Base-by-base conservation (phyloP, 345 rosid species). In the Moringa oleifera region DNA sequence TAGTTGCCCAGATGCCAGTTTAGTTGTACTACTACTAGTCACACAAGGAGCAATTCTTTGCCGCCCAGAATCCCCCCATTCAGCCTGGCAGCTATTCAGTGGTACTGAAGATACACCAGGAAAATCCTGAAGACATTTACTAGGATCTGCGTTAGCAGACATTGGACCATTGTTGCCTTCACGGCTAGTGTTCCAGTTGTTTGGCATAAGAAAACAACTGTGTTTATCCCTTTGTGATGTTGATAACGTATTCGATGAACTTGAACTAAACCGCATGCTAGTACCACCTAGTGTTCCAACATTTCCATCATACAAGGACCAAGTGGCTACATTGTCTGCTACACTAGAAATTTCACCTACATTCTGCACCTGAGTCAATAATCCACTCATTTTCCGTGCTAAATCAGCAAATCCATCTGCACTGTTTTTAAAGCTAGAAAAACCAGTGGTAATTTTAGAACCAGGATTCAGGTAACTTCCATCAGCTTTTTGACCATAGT, bases 1-100 rank as follows among this genome's bases (percentile, higher is more conserved):
- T 49, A 31, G 19, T 36, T 49, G 79, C 41, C 20, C 56, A 67
- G 55, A 75, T 62, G 68, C 63, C 28, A 24, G 21, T 61, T 59
- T 71, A 58, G 56, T 46, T 53, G 62, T n/a, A n/a, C n/a, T 41
- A 20, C 25, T 53, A 41, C 47, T 51, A 37, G 18, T 31, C 55
- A 53, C 41, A n/a, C 18, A 37, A 59, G 78, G 50, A 17, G 58
- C 53, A 20, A 19, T 25, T 33, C 52, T 20, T 20, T 37, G 53
- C 62, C 54, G 72, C 50, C 46, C 58, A 56, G 53, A 60, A 71
- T 50, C 36, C 19, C 31, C 66, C 41, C 16, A 18, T 47, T 45
- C 58, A 57, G 31, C 52, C 23, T 72, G 75, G 52, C 24, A 23
- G 53, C 59, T 41, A 60, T 24, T 10, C 22, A 61, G 53, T 33